Evolutionary conservation across 129 eudicot genomes (phyloP).

Genomic region (Helianthus tuberosus): DNA sequence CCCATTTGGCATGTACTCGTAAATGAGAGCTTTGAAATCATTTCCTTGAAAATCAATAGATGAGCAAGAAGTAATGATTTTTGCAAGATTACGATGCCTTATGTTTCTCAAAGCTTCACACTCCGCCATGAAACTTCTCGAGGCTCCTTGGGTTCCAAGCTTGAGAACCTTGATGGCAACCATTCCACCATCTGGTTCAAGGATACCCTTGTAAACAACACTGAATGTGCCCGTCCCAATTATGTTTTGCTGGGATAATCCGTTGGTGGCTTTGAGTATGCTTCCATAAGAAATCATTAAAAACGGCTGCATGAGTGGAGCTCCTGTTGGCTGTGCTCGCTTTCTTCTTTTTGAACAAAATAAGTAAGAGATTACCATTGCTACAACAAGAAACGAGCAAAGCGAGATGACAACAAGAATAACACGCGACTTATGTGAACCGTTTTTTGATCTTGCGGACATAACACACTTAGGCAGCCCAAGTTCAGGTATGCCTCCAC

Average conservation of each 20-base stretch:
- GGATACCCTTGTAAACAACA: constrained; percentile 34
- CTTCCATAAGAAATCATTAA: constrained; percentile 35
- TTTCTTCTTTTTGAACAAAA: constrained; percentile 16
- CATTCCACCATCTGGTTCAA: constrained; percentile 21
- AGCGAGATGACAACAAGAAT: constrained; percentile 22
- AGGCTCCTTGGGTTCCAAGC: constrained; percentile 34
- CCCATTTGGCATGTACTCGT: constrained; percentile 45
- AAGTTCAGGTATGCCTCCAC: constrained; percentile 41
- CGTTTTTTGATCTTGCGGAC: constrained; percentile 28
- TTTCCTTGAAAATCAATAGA: constrained; percentile 41
- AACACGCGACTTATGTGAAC: constrained; percentile 7
- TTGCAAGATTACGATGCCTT: constrained; percentile 44
- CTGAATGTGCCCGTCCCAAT: constrained; percentile 40
- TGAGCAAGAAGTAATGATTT: constrained; percentile 37
- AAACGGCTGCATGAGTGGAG: not conserved
- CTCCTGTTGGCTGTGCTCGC: not conserved
- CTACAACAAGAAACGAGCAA: constrained; percentile 18
- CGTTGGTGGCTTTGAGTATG: constrained; percentile 36
- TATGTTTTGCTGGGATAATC: constrained; percentile 30
- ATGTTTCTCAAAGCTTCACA: constrained; percentile 45
- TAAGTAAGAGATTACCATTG: constrained; percentile 11
- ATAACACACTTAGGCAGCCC: constrained; percentile 25
- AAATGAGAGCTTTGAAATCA: constrained; percentile 43
- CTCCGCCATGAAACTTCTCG: constrained; percentile 33
- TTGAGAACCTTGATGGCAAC: constrained; percentile 42